Base-by-base conservation (phyloP, 1,284 basidiomycete genomes). In the Meira miltonrushii region DNA sequence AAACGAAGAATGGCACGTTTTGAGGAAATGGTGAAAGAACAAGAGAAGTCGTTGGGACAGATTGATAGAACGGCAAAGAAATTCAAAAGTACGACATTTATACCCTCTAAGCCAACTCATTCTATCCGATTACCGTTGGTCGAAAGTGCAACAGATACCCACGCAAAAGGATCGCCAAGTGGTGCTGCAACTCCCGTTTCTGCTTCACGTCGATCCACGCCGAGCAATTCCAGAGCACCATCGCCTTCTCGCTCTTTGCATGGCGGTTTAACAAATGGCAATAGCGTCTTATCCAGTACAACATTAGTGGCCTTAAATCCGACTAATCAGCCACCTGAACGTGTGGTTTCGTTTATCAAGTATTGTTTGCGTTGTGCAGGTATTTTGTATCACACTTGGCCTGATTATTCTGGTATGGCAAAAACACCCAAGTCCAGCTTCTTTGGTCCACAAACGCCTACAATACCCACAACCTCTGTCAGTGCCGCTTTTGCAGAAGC, bases 311-410 rank as follows among this genome's bases (percentile, higher is more conserved):
- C 72, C 7, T 67, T 73, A 49, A 78, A 78, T 41, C 70, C 69
- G 8, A 69, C 62, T 28, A 48, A 52, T 15, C 71, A 74, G 58
- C 78, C 64, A 23, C 68, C 59, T 13, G 58, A 62, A 59, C 61
- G 62, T 23, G 61, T 68, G 15, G 61, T 72, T n/a, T 76, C 62
- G 17, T 77, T 66, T 57, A 60, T 77, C 69, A 71, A 77, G 61
- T 78, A 84, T 61, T 80, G 82, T 28, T 69, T 84, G 8, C 81
- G 83, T 12, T 83, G 80, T 19, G 77, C 79, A 0, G 82, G 83
- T 1, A 82, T 83, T 56, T 69, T 83, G 25, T 83, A 83, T 66
- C 82, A 84, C 67, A 77, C 63, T 43, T 74, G 70, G 72, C 70
- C 70, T 19, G 72, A 74, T 51, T 60, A 46, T 49, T 12, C 50